Conservation (phyloP, 73 alveolate species). For the Tetrahymena malaccensis region DNA sequence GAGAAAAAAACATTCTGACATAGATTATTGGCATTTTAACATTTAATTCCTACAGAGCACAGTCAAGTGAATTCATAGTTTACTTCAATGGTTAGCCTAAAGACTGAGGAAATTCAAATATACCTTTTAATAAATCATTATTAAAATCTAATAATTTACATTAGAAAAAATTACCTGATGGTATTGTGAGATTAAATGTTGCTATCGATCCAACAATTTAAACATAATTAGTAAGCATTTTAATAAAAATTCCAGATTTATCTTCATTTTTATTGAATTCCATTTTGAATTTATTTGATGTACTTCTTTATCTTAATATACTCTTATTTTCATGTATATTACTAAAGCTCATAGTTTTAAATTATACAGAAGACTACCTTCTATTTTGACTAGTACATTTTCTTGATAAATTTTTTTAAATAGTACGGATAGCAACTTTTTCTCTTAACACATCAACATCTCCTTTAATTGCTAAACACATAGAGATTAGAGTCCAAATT, state of each 20-base stretch:
- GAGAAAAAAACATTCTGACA: not conserved
- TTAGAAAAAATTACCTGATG: not conserved
- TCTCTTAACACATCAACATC: not conserved
- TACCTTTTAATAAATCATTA: not conserved
- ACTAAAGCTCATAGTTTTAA: not conserved
- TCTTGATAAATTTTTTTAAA: not conserved
- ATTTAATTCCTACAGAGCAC: not conserved
- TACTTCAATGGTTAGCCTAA: not conserved
- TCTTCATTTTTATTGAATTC: not conserved
- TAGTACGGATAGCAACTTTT: not conserved
- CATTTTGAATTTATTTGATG: not conserved
- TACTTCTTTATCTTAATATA: not conserved
- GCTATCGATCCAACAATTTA: slow-evolving; percentile 2
- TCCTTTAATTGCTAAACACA: not conserved
- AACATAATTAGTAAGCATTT: not conserved
- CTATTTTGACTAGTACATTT: not conserved
- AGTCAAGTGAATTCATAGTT: not conserved
- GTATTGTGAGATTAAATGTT: not conserved
- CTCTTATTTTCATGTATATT: not conserved
- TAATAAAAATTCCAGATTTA: slow-evolving; percentile 10
- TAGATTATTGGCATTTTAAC: not conserved
- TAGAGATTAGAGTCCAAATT: slow-evolving; percentile 14
- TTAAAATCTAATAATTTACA: too few relatives aligned
- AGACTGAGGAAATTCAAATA: slow-evolving; percentile 1
- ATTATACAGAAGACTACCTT: not conserved